Evolutionary conservation across 805 yeast species (phyloP).

Genomic region (Candida methanosorbosa): DNA sequence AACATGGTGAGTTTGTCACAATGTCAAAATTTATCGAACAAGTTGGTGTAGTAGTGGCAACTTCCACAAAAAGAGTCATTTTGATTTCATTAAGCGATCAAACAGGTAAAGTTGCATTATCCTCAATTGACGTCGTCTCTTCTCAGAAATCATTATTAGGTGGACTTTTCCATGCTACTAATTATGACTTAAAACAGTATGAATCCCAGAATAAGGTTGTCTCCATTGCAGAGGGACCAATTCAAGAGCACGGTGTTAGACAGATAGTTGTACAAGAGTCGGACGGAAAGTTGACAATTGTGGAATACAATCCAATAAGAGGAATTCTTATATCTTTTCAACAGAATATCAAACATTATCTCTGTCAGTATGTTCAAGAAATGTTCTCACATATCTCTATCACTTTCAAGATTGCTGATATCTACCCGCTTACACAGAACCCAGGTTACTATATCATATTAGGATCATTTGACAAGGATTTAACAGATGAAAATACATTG

Average conservation of each 20-base stretch:
- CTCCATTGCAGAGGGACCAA: constrained; percentile 46
- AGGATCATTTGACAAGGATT: constrained; percentile 31
- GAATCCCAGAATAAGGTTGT: constrained; percentile 38
- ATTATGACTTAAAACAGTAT: constrained; percentile 13
- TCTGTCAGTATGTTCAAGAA: constrained; percentile 19
- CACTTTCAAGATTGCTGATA: constrained; percentile 51
- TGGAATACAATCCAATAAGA: constrained; percentile 25
- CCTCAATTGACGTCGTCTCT: constrained; percentile 11
- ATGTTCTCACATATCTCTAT: constrained; percentile 42
- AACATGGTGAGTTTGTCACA: constrained; percentile 47
- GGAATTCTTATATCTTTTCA: constrained; percentile 20
- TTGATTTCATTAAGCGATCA: constrained; percentile 58
- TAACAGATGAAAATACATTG: constrained; percentile 26
- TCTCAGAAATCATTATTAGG: constrained; percentile 5
- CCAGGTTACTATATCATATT: constrained; percentile 37
- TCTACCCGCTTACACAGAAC: constrained; percentile 39
- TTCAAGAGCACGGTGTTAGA: constrained; percentile 41
- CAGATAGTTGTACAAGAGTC: constrained; percentile 37
- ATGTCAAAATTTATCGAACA: constrained; percentile 58
- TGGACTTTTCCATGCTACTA: constrained; percentile 1
- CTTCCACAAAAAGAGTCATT: constrained; percentile 59
- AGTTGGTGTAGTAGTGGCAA: constrained; percentile 63
- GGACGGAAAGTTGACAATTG: constrained; percentile 30
- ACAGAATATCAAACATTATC: constrained; percentile 11
- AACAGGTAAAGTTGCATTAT: constrained; percentile 46